Evolutionary conservation across 106 monocot species (phyloP), one percentile per base, ranked within the genome.

Genomic region (Allium sativum): DNA sequence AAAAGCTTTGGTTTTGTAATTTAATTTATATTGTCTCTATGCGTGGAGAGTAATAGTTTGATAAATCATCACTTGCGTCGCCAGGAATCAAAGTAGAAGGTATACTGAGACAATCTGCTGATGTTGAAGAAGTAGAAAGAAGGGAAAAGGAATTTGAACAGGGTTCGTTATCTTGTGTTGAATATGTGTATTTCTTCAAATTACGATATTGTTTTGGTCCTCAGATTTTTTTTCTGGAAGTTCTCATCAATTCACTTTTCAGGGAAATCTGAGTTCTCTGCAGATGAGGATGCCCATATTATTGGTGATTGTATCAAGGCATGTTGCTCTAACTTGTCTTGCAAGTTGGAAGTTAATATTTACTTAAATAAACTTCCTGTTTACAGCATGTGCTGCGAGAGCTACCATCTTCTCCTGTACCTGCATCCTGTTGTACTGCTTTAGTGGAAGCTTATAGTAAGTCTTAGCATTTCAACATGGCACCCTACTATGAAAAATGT

Each of bases 281-380:
- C 84, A 50, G 71, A 88, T 21, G 96, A 98, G 78, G 96, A 98
- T 91, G 87, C 84, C 42, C 96, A 98, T 82, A 84, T 98, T 72
- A 74, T 98, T 84, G 87, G 87, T 74, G 96, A 98, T 76, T 98
- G 96, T 67, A 88, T 98, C 43, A 98, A 98, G 87, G 96, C 91
- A 31, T 5, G 31, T 31, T 31, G 31, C 31, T 31, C 31, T 5
- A 31, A 2, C 31, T 31, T 31, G 31, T 31, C 2, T 31, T 5
- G 31, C 5, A 5, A 31, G 31, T 31, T 0, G 31, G 31, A 31
- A 31, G 31, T 31, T 31, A 31, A 40, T 47, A 21, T 65, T 71
- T 43, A 55, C 12, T 41, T 48, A 48, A 69, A 65, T 62, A 20
- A 40, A 59, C 40, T 40, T 50, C 15, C 8, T 50, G 53, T 68